A percentile compares a stretch with the other conserved stretches of the same genome.
These are phyloP conservation scores for Vigna unguiculata DNA, from an alignment of 306 rosid genomes.

Conservation along the genomic window DNA sequence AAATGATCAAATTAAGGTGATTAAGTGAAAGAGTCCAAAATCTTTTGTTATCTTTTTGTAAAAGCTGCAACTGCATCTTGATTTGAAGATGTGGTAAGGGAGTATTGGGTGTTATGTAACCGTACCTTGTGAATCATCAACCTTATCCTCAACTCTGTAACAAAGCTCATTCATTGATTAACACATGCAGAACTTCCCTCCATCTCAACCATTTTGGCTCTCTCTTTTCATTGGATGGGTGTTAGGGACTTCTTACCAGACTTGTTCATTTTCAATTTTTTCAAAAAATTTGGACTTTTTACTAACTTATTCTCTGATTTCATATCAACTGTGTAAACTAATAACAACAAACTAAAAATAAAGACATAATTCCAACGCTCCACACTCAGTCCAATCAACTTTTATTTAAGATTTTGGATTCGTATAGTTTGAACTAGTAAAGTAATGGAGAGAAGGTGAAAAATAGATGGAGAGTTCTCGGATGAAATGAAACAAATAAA, in stretches of 20 bases:
- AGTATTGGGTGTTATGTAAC: conserved; percentile 49
- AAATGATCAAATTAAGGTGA: conserved; percentile 38
- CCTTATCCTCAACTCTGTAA: conserved; percentile 65
- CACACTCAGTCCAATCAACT: too few relatives aligned
- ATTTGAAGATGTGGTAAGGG: conserved; percentile 59
- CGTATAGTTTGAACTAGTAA: too few relatives aligned
- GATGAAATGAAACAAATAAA: too few relatives aligned
- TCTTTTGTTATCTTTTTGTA: background rate
- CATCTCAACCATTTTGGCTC: background rate
- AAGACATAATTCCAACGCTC: too few relatives aligned
- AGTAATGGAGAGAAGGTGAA: too few relatives aligned
- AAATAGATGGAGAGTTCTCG: too few relatives aligned
- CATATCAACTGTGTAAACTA: background rate
- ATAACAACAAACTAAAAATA: too few relatives aligned
- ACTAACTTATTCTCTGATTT: background rate
- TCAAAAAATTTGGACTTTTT: background rate
- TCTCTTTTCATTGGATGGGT: background rate
- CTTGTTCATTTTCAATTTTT: background rate
- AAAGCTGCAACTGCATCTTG: conserved; percentile 49
- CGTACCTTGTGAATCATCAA: conserved; percentile 58
- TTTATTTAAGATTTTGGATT: too few relatives aligned
- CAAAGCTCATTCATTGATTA: background rate
- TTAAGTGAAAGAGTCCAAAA: conserved; percentile 54
- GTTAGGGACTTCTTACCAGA: background rate
- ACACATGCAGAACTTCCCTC: background rate